Base-by-base conservation (phyloP, 106 monocot species). In the Alisma plantagoaquatica region DNA sequence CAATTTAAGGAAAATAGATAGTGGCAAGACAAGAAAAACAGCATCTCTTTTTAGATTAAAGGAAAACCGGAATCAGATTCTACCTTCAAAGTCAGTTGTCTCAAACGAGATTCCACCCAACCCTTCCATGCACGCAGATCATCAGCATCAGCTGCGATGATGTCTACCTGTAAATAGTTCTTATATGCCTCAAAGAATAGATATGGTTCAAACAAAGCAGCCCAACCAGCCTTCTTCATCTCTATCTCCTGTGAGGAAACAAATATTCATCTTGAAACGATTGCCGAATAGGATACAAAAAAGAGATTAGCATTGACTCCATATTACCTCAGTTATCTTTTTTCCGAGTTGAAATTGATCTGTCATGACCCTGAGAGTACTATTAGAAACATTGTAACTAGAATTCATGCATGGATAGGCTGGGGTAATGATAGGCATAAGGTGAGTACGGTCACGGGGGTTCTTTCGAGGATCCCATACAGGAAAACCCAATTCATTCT, bases 381-480 rank as follows among this genome's bases (percentile, higher is more conserved):
- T 92, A 7, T 73, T 63, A 22, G 85, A 86, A 15, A 92, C 91
- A 75, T 92, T 92, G 44, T 92, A 92, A 45, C 91, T 92, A 43
- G 85, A 86, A 61, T 92, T 92, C 91, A 92, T 92, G 70, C 85
- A 86, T 63, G 91, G 91, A 73, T 92, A 92, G 33, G 91, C 91
- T 46, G 91, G 91, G 18, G 91, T 86, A 46, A 92, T 92, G 11
- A 92, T 92, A 42, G 91, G 91, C 91, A 92, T 92, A 47, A 67
- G 78, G 61, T 92, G 91, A 47, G 72, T 78, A 29, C 85, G 57
- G 31, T 92, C 91, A n/a, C 84, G 73, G 41, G 78, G 91, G 26
- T 80, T 81, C 46, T 86, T 92, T 3, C 91, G 78, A 27, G 85
- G 85, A 59, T 92, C 81, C 91, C 91, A 92, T n/a, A 86, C 73